Percentiles rank a stretch among this genome's conserved stretches.
Conservation (phyloP, 495 filamentous ascomycete genomes). For the Penicillium taxi region DNA sequence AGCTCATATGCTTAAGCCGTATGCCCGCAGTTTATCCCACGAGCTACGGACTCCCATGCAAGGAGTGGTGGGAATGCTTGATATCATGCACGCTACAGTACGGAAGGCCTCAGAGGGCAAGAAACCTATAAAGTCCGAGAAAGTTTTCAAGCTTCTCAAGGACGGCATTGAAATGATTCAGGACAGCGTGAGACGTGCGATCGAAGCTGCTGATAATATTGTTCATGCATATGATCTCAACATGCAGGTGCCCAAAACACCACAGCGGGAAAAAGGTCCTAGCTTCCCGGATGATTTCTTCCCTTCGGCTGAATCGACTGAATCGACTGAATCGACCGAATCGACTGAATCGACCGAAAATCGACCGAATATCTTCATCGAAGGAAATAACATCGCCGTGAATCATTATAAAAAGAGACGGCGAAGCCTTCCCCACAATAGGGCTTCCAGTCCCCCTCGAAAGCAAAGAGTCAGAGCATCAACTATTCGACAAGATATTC, state of each 20-base stretch:
- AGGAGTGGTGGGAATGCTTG: conserved; percentile 76
- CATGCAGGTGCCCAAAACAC: conserved; percentile 65
- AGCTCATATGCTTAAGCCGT: conserved; percentile 65
- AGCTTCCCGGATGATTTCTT: conserved; percentile 21
- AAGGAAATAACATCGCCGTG: conserved; percentile 39
- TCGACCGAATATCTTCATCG: conserved; percentile 35
- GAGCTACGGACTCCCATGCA: conserved; percentile 81
- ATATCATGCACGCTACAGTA: conserved; percentile 76
- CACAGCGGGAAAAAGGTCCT: conserved; percentile 32
- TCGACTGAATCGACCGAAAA: conserved; percentile 16
- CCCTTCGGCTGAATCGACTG: conserved; percentile 12
- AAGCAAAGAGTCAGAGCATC: conserved; percentile 36
- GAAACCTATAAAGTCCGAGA: conserved; percentile 40
- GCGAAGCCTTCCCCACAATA: conserved; percentile 37
- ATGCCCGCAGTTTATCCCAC: conserved; percentile 70
- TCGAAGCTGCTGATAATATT: conserved; percentile 78
- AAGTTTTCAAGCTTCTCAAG: conserved; percentile 56
- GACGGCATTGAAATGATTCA: conserved; percentile 73
- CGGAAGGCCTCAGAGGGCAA: conserved; percentile 57
- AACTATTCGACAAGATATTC: conserved; percentile 27
- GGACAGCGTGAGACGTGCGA: conserved; percentile 69
- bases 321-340: conserved; percentile 28
- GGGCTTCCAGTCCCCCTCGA: conserved; percentile 11
- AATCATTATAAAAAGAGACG: conserved; percentile 46
- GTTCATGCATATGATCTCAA: conserved; percentile 83